These are phyloP conservation scores for Penicillium salamii DNA, from an alignment of 495 filamentous ascomycete species.

Conservation along the genomic window DNA sequence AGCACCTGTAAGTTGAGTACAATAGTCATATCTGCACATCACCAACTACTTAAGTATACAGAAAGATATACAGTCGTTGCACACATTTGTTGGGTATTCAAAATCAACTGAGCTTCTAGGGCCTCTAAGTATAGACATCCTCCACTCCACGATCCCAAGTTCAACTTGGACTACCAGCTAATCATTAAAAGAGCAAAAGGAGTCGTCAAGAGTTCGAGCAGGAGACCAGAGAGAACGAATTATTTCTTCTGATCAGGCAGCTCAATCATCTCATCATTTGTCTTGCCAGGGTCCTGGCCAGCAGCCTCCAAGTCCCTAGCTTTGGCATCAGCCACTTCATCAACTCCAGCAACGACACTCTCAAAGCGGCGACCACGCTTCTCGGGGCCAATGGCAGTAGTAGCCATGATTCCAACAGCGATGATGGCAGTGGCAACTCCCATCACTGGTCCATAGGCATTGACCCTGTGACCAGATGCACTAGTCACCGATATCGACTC, in stretches of 20 bases:
- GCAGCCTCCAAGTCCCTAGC: conserved; percentile 19
- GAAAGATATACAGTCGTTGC: too few species aligned
- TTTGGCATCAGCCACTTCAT: conserved; percentile 27
- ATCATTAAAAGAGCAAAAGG: too few species aligned
- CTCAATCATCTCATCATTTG: conserved; percentile 18
- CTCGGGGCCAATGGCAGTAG: conserved; percentile 54
- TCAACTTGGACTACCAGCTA: too few species aligned
- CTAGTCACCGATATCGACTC: conserved; percentile 51
- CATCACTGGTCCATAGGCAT: conserved; percentile 69
- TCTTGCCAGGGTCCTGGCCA: conserved; percentile 7
- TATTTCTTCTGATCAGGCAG: conserved; percentile 25
- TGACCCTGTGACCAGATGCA: conserved; percentile 46
- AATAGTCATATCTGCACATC: too few species aligned
- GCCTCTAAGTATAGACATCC: too few species aligned
- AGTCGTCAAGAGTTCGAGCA: too few species aligned
- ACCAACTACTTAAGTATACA: too few species aligned
- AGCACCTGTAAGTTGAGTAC: too few species aligned
- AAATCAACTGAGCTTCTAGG: too few species aligned
- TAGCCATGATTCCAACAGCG: conserved; percentile 58
- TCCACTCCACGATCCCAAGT: too few species aligned
- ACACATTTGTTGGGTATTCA: too few species aligned
- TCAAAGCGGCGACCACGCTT: conserved; percentile 68
- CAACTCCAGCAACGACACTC: conserved; percentile 52
- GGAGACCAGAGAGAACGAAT: background rate
- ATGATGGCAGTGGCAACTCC: conserved; percentile 69